Evolutionary conservation across 1,284 basidiomycete species (phyloP), one percentile per base, ranked within the genome.

Genomic region (Microbotryum silenes-acaulis): DNA sequence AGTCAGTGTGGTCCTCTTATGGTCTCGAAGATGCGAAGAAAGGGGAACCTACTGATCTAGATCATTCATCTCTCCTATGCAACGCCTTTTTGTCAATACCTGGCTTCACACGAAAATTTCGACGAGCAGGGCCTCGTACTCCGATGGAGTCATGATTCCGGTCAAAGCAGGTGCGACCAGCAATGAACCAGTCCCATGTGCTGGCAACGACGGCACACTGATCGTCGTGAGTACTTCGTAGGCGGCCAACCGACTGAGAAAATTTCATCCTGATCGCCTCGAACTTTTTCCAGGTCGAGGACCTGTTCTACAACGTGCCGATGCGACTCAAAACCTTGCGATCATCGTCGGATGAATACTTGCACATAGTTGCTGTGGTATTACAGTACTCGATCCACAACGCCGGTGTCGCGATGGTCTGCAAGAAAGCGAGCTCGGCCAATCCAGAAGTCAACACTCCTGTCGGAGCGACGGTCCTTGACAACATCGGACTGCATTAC

Each of bases 331-430:
- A 90, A 10, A 89, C 93, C 0, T 81, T 98, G 61, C 85, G 88
- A 56, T 88, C 85, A 57, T 77, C 86, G 2, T 87, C 91, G 0
- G 96, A 98, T 66, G 96, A 99, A 74, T 98, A 97, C 74, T 82
- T 85, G 9, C 84, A 89, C 27, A 90, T 97, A 45, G 80, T 97
- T 2, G 91, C 97, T 68, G 89, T 98, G 6, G 81, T 97, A n/a
- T 89, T 89, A 2, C 89, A 88, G 66, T 98, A 99, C 72, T 91
- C 96, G 0, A 81, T 93, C 12, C 93, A 97, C 73, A 96, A 97
- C 72, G 83, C 91, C 0, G 83, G 83, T 9, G 85, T 92, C 9
- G 83, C 92, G 0, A 94, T 97, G 77, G 80, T 85, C 4, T 93
- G 91, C 79, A 94, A 91, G 75, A 96, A 94, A 82, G 91, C 87